Evolutionary conservation across 371 early-diverging fungal genomes (phyloP).

Genomic region (Fennellomyces sp.): DNA sequence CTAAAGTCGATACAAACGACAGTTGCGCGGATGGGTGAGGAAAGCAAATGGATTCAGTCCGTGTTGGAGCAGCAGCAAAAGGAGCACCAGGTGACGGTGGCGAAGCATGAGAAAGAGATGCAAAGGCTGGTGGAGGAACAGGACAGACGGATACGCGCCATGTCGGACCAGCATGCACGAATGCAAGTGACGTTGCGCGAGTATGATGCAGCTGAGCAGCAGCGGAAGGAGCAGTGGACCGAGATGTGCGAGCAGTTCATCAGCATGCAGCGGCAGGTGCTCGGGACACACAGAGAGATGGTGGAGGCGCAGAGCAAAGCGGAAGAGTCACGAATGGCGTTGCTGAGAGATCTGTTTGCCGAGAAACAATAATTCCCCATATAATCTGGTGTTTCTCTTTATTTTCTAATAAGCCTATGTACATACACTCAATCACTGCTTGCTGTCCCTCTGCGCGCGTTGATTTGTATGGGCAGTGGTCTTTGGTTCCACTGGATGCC

Average conservation of each 20-base stretch:
- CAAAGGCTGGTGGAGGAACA: background rate
- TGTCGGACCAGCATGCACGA: no score
- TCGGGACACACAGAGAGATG: background rate
- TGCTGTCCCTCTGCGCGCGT: no score
- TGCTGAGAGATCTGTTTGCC: conserved; percentile 1
- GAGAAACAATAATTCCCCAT: background rate
- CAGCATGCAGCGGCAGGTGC: background rate
- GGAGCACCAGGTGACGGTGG: background rate
- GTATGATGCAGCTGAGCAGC: background rate
- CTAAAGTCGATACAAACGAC: background rate
- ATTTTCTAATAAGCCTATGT: background rate
- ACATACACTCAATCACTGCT: background rate
- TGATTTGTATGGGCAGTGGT: conserved; percentile 22
- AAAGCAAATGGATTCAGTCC: background rate
- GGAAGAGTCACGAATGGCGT: background rate
- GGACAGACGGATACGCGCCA: conserved; percentile 1
- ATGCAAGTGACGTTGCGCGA: no score
- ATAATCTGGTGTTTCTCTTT: background rate
- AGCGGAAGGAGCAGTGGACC: background rate
- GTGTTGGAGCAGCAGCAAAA: background rate
- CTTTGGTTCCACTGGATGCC: conserved; percentile 22
- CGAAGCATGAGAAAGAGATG: background rate
- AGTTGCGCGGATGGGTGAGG: background rate
- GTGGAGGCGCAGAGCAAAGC: background rate
- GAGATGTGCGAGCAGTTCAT: background rate